Base-by-base conservation (phyloP, 352 stramenopile genomes). In the Globisporangium megalacanthum region DNA sequence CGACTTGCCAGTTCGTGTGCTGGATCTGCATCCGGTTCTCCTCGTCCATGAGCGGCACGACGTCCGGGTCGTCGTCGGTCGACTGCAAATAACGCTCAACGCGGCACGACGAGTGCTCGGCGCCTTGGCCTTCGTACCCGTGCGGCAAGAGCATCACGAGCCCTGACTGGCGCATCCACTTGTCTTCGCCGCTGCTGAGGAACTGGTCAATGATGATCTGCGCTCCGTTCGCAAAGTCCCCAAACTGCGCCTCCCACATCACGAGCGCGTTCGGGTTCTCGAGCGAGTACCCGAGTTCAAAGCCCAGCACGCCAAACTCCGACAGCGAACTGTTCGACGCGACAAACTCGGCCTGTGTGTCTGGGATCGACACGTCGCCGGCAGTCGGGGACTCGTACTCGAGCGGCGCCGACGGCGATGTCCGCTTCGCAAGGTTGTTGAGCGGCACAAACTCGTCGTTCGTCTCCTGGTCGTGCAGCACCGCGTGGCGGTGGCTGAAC, bases 391-490 rank as follows among this genome's bases (percentile, higher is more conserved):
- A 73, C 45, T 66, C 63, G 3, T 81, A 52, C 2, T 99, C 98
- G 10, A 99, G 66, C n/a, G 96, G 96, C 14, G 88, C 97, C 72
- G 98, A 98, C 49, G 93, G 91, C 56, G 90, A 79, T 56, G 98
- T 89, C 15, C 80, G 68, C 0, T 78, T 77, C 2, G 78, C 68
- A 98, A 99, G 74, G 68, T 98, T 97, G 96, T 72, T 81, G 0
- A 92, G 58, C 31, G 82, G 79, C 65, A 91, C 79, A 41, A 84
- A 85, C 69, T 96, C 90, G 42, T 94, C 59, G 71, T 98, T 97
- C 2, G 92, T 98, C 51, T 97, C 78, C 66, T 97, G 89, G 60
- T 95, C 83, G 52, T 94, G 92, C 4, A 97, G 54, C 47, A 96
- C 88, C 0, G 86, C 89, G 54, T 97, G 89, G 44, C 89, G 82